These are phyloP conservation scores for Litsea cubeba DNA, from an alignment of 164 flowering plant genomes.

Conservation along the genomic window DNA sequence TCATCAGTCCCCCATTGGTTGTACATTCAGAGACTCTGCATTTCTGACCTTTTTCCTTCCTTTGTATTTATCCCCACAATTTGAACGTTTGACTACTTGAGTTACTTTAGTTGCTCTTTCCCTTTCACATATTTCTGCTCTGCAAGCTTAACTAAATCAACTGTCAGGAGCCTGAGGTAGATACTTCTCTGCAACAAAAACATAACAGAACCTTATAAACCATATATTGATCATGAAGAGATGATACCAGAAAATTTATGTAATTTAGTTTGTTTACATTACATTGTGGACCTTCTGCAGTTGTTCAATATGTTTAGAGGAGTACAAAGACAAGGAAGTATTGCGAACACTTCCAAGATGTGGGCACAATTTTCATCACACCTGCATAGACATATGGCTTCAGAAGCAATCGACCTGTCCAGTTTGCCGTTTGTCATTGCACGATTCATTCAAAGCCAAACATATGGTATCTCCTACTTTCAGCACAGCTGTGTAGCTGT, in stretches of 20 bases:
- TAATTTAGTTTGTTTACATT: neutral
- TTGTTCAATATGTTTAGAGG: conserved; percentile 67
- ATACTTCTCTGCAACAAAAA: neutral
- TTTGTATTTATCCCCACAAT: too few relatives aligned
- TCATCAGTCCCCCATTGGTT: too few relatives aligned
- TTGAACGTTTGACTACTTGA: too few relatives aligned
- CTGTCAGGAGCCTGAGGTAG: neutral
- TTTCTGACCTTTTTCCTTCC: too few relatives aligned
- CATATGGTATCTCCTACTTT: conserved; percentile 16
- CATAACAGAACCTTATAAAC: neutral
- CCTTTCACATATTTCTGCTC: too few relatives aligned
- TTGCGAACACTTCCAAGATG: conserved; percentile 69
- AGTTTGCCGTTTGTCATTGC: conserved; percentile 65
- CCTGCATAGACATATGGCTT: conserved; percentile 76
- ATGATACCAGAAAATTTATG: neutral
- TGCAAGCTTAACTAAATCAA: neutral
- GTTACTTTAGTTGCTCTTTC: too few relatives aligned
- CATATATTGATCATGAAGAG: neutral
- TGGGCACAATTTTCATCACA: conserved; percentile 63
- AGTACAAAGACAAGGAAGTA: conserved; percentile 70
- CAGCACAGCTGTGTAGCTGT: conserved; percentile 3
- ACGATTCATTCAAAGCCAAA: conserved; percentile 34
- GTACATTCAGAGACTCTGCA: too few relatives aligned
- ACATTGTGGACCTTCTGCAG: conserved; percentile 25
- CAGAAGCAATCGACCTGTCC: conserved; percentile 72